Percentiles rank a stretch among this genome's conserved stretches.
phyloP scores from a whole-genome alignment of 1,284 basidiomycete genomes.

The Cryptococcus maquisensis region DNA sequence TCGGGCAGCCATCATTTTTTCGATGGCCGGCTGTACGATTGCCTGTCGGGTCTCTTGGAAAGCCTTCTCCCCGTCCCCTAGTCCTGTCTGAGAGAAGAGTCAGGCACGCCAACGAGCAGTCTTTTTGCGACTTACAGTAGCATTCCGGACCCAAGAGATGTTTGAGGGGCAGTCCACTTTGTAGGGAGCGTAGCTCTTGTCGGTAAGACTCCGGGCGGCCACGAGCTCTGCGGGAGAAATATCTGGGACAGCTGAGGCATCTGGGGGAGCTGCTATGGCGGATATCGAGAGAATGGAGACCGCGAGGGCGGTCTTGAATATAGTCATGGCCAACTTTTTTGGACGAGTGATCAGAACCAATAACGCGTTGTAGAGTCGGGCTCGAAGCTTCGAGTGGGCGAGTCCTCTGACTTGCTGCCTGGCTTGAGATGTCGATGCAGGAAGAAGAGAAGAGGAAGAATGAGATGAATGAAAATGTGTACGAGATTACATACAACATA shows the following conservation, averaged over 20 bases:
- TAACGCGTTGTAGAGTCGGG: no score
- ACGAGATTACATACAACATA: no score
- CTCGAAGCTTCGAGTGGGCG: no score
- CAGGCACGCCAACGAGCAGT: background rate
- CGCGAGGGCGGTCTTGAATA: no score
- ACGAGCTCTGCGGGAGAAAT: background rate
- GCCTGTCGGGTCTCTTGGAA: slow-evolving; percentile 29
- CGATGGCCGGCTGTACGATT: slow-evolving; percentile 26
- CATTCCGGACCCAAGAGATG: slow-evolving; percentile 41
- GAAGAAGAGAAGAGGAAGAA: no score
- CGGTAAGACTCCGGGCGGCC: slow-evolving; percentile 1
- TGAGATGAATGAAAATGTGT: no score
- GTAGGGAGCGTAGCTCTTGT: slow-evolving; percentile 40
- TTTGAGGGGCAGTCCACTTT: slow-evolving; percentile 38
- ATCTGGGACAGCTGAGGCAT: background rate
- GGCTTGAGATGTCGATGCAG: no score
- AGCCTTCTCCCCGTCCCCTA: slow-evolving; percentile 31
- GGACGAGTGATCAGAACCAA: no score
- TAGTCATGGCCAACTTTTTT: no score
- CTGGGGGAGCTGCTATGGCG: background rate
- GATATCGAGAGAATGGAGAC: background rate
- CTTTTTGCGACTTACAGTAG: slow-evolving; percentile 25
- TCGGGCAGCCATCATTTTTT: slow-evolving; percentile 23
- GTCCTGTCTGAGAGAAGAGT: slow-evolving; percentile 13
- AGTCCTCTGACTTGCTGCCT: no score